Percentiles rank a stretch among this genome's conserved stretches.
Conservation (phyloP, 2,329 filamentous ascomycete species). For the Microascus cirrosus region DNA sequence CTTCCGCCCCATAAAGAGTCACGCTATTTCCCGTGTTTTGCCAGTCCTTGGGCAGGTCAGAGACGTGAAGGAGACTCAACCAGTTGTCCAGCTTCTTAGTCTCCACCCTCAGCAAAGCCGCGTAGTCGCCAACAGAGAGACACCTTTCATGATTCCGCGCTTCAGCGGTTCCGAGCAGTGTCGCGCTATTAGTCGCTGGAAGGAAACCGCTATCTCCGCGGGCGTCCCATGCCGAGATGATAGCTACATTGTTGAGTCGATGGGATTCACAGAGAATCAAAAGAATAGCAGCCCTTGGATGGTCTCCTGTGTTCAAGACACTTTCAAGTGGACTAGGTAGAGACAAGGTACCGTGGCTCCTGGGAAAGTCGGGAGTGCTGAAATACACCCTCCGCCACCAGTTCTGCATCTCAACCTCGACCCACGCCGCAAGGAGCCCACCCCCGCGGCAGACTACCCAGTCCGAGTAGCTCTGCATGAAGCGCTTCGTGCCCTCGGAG, state of each 20-base stretch:
- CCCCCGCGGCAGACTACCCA: neutral
- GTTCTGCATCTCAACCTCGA: conserved; percentile 11
- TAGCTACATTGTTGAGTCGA: conserved; percentile 5
- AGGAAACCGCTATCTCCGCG: too few relatives aligned
- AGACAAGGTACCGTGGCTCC: neutral
- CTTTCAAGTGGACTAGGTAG: neutral
- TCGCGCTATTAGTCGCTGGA: neutral
- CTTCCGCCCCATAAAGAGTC: too few relatives aligned
- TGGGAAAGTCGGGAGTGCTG: conserved; percentile 9
- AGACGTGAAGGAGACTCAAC: neutral
- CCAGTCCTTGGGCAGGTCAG: neutral
- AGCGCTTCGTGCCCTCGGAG: conserved; percentile 1
- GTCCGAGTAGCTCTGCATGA: conserved; percentile 1
- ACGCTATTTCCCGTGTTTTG: neutral
- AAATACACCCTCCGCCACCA: conserved; percentile 14
- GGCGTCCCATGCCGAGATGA: conserved; percentile 6
- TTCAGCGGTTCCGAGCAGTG: neutral
- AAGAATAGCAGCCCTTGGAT: conserved; percentile 4
- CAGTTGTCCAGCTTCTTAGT: neutral
- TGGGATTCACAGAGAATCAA: conserved; percentile 6
- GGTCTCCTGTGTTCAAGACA: neutral
- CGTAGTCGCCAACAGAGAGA: neutral
- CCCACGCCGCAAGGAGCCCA: conserved; percentile 9
- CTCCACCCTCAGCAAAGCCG: neutral
- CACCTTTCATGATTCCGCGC: neutral